These are phyloP conservation scores for Neospora caninum DNA, from an alignment of 169 alveolate species.

Conservation along the genomic window DNA sequence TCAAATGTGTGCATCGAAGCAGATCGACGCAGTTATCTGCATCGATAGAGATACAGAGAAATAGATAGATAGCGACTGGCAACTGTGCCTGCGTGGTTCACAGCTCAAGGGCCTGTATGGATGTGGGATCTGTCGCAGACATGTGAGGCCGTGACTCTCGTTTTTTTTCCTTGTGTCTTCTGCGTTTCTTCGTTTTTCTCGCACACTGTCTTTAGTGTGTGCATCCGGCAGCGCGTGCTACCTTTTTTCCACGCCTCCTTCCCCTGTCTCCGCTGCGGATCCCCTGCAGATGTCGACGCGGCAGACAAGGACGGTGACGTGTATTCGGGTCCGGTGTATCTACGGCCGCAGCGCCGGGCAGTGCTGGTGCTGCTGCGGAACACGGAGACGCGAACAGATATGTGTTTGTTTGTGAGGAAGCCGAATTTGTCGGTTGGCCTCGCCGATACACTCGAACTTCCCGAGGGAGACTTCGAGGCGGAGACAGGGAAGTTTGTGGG, in stretches of 20 bases:
- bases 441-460: slow-evolving; percentile 29
- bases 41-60: too few relatives aligned
- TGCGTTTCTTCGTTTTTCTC: background rate
- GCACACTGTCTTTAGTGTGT: too few relatives aligned
- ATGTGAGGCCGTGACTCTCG: too few relatives aligned
- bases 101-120: too few relatives aligned
- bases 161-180: background rate
- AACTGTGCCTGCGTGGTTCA: too few relatives aligned
- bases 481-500: slow-evolving; percentile 59
- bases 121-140: too few relatives aligned
- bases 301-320: slow-evolving; percentile 24
- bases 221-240: too few relatives aligned
- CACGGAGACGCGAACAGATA: slow-evolving; percentile 46
- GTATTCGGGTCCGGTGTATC: slow-evolving; percentile 49
- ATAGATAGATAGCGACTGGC: too few relatives aligned
- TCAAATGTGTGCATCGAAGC: too few relatives aligned
- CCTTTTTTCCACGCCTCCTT: background rate
- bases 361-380: slow-evolving; percentile 62
- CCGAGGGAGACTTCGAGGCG: slow-evolving; percentile 59
- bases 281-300: slow-evolving; percentile 61
- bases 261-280: background rate
- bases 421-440: slow-evolving; percentile 43
- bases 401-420: slow-evolving; percentile 51
- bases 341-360: slow-evolving; percentile 60
- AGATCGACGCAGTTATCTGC: too few relatives aligned